These are phyloP conservation scores for Mercurialis annua DNA, from an alignment of 345 rosid species.

Conservation along the genomic window DNA sequence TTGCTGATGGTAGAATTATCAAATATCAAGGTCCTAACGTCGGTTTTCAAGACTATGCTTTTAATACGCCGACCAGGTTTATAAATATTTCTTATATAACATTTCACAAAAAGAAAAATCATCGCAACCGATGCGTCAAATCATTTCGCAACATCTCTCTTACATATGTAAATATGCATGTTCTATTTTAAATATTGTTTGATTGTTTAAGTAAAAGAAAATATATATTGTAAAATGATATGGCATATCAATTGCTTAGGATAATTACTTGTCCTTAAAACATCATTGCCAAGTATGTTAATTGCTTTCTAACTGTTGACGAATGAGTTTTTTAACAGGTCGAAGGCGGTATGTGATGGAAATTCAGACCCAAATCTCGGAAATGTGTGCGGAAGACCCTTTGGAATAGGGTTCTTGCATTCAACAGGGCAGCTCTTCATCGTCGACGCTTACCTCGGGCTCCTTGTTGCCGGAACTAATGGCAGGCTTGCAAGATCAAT, in stretches of 20 bases:
- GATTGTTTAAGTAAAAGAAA: no score
- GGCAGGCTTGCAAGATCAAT: constrained; percentile 18
- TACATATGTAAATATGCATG: no score
- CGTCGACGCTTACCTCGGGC: constrained; percentile 17
- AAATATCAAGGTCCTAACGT: constrained; percentile 29
- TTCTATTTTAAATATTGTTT: no score
- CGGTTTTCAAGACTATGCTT: constrained; percentile 33
- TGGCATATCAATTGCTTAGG: no score
- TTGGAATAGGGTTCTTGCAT: constrained; percentile 14
- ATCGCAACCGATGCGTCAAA: no score
- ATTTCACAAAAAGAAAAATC: no score
- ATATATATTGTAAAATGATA: no score
- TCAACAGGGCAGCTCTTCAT: constrained; percentile 18
- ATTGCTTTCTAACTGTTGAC: no score
- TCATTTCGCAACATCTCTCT: no score
- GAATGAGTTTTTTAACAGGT: constrained; percentile 6
- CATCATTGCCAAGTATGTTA: no score
- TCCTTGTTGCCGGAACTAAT: constrained; percentile 8
- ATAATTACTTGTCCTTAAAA: no score
- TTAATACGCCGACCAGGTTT: constrained; percentile 24
- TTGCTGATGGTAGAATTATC: constrained; percentile 44
- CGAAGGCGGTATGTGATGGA: constrained; percentile 16
- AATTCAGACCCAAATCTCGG: neutral
- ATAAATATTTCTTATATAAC: no score
- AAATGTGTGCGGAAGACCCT: constrained; percentile 22